Base-by-base conservation (phyloP, 305 asterid genomes). In the Fraxinus baroniana region DNA sequence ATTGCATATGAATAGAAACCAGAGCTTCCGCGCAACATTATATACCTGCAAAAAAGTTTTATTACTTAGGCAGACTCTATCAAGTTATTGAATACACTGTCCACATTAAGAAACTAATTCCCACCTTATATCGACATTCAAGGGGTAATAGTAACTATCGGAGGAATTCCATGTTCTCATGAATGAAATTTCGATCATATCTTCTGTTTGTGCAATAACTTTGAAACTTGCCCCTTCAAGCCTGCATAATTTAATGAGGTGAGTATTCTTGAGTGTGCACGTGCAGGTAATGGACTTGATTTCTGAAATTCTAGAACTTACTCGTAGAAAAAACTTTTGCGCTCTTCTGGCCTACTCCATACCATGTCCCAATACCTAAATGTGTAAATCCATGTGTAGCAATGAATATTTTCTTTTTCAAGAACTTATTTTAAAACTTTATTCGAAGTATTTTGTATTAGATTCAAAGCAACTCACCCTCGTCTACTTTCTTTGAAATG, bases 281-380 rank as follows among this genome's bases (percentile, higher is more conserved):
- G n/a, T n/a, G 1, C 20, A 3, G 12, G 74, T 26, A 68, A 60
- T 60, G 26, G 30, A 20, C 26, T 60, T 60, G 5, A 60, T 4
- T 6, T 60, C 28, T 60, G 71, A 62, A 60, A 18, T 7, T 18
- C 0, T 15, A 49, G 20, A 68, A 68, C 85, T 79, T 89, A 93
- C 96, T 72, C 91, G 81, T 91, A 87, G 78, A 90, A 90, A 74
- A 36, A 17, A 52, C 86, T 80, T 32, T 3, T 68, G 30, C 77
- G 78, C 2, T 20, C 84, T 4, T 80, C 85, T 52, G 90, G 90
- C 76, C 88, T 84, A 52, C 72, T 78, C 96, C 93, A 91, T 13
- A 90, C 86, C 9, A 88, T 85, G 83, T 93, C 96, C 94, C 94
- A 92, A 52, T 93, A 93, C 30, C 97, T 93, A 87, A 86, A 84